Conservation (phyloP, 1,284 basidiomycete species). For the Schizophyllum amplum region DNA sequence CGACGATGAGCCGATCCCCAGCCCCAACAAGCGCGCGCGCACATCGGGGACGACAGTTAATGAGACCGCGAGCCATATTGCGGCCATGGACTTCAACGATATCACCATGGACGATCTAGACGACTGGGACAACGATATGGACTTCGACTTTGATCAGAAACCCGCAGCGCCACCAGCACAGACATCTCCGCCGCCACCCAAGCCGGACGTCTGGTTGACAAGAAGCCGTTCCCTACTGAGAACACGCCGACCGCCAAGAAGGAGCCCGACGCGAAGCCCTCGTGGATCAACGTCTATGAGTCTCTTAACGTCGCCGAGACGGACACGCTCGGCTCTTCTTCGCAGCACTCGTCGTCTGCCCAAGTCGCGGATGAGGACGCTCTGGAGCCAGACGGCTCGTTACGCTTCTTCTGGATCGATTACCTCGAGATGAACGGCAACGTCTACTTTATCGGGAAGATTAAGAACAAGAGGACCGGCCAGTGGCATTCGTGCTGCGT, state of each 20-base stretch:
- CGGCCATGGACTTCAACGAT: constrained; percentile 41
- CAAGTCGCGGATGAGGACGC: constrained; percentile 44
- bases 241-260: constrained; percentile 20
- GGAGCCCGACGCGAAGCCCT: constrained; percentile 43
- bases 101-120: constrained; percentile 40
- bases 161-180: too few species aligned
- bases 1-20: constrained; percentile 45
- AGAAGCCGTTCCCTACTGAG: constrained; percentile 8
- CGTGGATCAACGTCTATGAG: constrained; percentile 76
- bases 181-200: constrained; percentile 21
- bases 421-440: constrained; percentile 78
- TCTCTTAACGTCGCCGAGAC: constrained; percentile 51
- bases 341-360: constrained; percentile 27
- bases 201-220: constrained; percentile 20
- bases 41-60: constrained; percentile 34
- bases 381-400: constrained; percentile 71
- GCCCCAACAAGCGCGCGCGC: constrained; percentile 61
- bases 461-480: constrained; percentile 64
- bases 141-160: constrained; percentile 20
- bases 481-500: constrained; percentile 85
- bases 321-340: constrained; percentile 44
- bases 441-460: constrained; percentile 83
- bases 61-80: constrained; percentile 48
- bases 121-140: constrained; percentile 17
- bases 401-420: constrained; percentile 94